Base-by-base conservation (phyloP, 768 basidiomycete genomes). In the Tylopilus intermedius region DNA sequence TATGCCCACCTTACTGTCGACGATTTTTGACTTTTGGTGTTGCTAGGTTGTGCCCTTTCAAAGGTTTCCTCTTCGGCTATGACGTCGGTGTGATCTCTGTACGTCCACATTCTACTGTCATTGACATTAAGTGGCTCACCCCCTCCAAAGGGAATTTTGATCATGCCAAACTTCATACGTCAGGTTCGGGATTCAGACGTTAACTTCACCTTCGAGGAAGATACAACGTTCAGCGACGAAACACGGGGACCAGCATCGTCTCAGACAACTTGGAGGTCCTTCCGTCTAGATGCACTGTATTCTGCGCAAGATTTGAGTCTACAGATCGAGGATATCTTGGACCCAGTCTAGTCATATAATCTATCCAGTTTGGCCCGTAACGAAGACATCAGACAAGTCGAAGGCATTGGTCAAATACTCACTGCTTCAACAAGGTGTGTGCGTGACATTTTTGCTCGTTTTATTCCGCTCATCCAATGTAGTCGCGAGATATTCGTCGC, bases 351-450 rank as follows among this genome's bases (percentile, higher is more conserved):
- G 83, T 72, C 76, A 10, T 56, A 76, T 51, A 73, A 81, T 57
- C 70, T 81, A 26, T 70, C 78, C 39, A 69, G 72, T 55, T 63
- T 81, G 24, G 76, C 89, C 38, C 81, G 83, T 13, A 79, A 84
- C 54, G 88, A 91, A 47, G 78, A 75, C 18, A 83, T 93, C 45
- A 77, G 93, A 65, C 83, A 93, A 63, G 83, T 80, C 13, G 90
- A 86, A 61, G 94, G 94, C 10, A 74, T 88, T 21, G 79, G 74
- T 45, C 94, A 96, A 69, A 80, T 93, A 47, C 73, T 96, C 53
- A 75, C 85, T 27, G 83, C 83, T 21, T 72, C 84, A 44, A 79
- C 84, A 71, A 90, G 93, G 93, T 91, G 66, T 46, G 59, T 2
- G 29, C 14, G 32, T 33, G 15, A 21, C n/a, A 18, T 41, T 41